A percentile compares a stretch with the other conserved stretches of the same genome.
These are phyloP conservation scores for Irpex sp. DNA, from an alignment of 1,284 basidiomycete genomes.

Conservation along the genomic window DNA sequence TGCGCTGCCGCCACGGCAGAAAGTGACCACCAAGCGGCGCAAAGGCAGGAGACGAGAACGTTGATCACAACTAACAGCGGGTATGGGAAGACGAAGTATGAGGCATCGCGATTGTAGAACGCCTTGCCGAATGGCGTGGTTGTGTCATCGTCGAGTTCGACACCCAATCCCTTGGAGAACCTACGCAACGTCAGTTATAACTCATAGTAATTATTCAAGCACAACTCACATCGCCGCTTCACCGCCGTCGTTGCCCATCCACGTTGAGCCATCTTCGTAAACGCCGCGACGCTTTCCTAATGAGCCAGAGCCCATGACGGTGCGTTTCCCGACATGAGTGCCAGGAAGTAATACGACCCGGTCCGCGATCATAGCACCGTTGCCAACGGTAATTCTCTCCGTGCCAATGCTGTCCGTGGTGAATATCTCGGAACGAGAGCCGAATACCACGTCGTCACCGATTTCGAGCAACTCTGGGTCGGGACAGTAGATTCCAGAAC, in stretches of 20 bases:
- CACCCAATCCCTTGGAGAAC: constrained; percentile 12
- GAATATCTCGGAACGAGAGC: constrained; percentile 41
- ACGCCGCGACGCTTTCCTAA: constrained; percentile 34
- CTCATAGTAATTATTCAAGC: not conserved
- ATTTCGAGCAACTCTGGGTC: constrained; percentile 45
- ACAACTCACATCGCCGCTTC: constrained; percentile 35
- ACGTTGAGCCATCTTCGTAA: constrained; percentile 41
- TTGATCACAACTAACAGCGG: constrained; percentile 31
- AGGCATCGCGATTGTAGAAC: constrained; percentile 39
- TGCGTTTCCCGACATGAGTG: constrained; percentile 34
- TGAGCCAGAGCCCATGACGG: constrained; percentile 45
- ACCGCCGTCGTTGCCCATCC: constrained; percentile 41
- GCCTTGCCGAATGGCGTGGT: constrained; percentile 45
- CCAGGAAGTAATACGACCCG: constrained; percentile 42
- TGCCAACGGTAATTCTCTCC: constrained; percentile 34
- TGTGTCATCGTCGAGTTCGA: constrained; percentile 27
- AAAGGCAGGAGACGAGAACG: not conserved
- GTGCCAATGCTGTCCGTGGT: constrained; percentile 40
- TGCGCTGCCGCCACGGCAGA: constrained; percentile 36
- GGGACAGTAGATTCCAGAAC: constrained; percentile 39
- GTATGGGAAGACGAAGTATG: constrained; percentile 43
- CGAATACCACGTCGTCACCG: constrained; percentile 45
- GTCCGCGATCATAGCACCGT: constrained; percentile 47
- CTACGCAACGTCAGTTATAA: not conserved
- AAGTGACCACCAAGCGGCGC: constrained; percentile 32